Evolutionary conservation across 1,284 basidiomycete species (phyloP).

Genomic region (Prillingera fragicola): DNA sequence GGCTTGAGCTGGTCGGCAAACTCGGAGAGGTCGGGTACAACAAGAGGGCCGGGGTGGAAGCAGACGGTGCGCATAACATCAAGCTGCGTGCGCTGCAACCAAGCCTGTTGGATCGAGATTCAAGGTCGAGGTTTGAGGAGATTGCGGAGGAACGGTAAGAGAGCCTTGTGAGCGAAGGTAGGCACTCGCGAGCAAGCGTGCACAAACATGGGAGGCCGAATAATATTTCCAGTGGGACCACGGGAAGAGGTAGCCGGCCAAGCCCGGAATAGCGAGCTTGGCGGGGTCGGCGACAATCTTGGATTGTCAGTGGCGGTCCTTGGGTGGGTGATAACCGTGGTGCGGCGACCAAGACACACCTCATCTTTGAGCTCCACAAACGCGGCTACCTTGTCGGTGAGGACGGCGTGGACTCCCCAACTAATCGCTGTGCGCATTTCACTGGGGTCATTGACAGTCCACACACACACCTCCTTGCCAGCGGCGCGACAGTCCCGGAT

Average conservation of each 20-base stretch:
- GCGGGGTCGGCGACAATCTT: constrained; percentile 33
- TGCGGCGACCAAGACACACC: constrained; percentile 22
- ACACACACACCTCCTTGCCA: constrained; percentile 86
- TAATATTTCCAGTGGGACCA: constrained; percentile 48
- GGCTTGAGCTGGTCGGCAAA: neutral
- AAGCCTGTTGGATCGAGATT: constrained; percentile 23
- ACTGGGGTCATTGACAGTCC: constrained; percentile 89
- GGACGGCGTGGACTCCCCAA: constrained; percentile 85
- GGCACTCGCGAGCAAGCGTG: constrained; percentile 15
- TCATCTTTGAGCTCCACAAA: constrained; percentile 37
- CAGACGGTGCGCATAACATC: constrained; percentile 41
- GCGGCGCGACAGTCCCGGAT: constrained; percentile 68
- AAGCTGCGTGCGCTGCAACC: constrained; percentile 37
- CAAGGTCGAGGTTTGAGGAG: neutral
- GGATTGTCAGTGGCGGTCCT: neutral
- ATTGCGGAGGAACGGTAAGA: constrained; percentile 15
- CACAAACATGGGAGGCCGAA: constrained; percentile 42
- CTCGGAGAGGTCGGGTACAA: constrained; percentile 29
- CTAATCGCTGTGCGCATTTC: constrained; percentile 90
- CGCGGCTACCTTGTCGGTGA: constrained; percentile 63
- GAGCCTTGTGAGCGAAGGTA: constrained; percentile 38
- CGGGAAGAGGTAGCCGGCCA: constrained; percentile 35
- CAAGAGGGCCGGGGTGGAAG: constrained; percentile 38
- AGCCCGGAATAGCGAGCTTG: constrained; percentile 28
- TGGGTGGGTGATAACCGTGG: too few species aligned